These are phyloP conservation scores for Xerocomus amazonicus DNA, from an alignment of 1,284 basidiomycete genomes.

Conservation along the genomic window DNA sequence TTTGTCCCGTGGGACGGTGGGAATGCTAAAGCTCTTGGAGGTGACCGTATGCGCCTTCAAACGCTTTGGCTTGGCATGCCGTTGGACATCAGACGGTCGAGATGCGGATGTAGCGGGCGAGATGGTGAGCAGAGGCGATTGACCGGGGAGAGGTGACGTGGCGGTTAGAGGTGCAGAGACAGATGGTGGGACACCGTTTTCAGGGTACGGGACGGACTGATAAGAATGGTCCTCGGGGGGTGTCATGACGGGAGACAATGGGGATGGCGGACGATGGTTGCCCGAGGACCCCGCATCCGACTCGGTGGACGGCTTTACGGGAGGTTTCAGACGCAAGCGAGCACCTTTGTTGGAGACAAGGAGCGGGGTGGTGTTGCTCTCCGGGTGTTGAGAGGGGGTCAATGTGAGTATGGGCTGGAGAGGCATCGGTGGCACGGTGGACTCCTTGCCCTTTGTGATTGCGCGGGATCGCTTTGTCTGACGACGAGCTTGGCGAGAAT, in stretches of 20 bases:
- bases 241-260: slow-evolving; percentile 30
- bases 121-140: slow-evolving; percentile 17
- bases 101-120: slow-evolving; percentile 27
- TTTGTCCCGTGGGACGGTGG: slow-evolving; percentile 69
- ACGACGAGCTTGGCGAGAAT: slow-evolving; percentile 38
- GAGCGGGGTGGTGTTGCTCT: slow-evolving; percentile 17
- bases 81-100: slow-evolving; percentile 41
- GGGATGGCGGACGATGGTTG: slow-evolving; percentile 25
- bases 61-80: slow-evolving; percentile 62
- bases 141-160: slow-evolving; percentile 23
- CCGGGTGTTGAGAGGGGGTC: slow-evolving; percentile 20
- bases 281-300: slow-evolving; percentile 16
- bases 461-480: slow-evolving; percentile 29
- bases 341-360: slow-evolving; percentile 43
- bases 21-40: slow-evolving; percentile 69
- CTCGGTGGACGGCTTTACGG: slow-evolving; percentile 26
- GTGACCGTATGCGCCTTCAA: slow-evolving; percentile 76
- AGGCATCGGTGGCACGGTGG: slow-evolving; percentile 18
- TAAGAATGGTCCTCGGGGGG: slow-evolving; percentile 29
- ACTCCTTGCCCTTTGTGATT: slow-evolving; percentile 40
- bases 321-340: slow-evolving; percentile 40
- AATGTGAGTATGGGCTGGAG: slow-evolving; percentile 25
- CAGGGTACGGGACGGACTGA: slow-evolving; percentile 18
- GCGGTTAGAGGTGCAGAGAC: slow-evolving; percentile 10
- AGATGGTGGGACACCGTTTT: slow-evolving; percentile 22